Conservation (phyloP, 176 grass and related monocot species). For the Calamus simplicifolius region DNA sequence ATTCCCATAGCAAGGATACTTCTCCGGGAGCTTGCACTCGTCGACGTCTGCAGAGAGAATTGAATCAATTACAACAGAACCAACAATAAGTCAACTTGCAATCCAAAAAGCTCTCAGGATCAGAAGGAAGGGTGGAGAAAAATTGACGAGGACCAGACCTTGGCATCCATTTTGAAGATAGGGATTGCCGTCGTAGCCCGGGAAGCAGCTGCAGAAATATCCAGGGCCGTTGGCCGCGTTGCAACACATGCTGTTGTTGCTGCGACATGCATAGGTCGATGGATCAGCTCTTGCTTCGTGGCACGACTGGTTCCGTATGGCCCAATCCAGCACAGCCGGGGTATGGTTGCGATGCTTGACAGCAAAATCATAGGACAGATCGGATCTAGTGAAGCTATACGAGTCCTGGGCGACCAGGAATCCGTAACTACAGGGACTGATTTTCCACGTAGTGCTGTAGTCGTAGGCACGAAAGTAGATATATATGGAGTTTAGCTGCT, state of each 20-base stretch:
- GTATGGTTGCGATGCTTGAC: not conserved
- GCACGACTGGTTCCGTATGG: constrained; percentile 27
- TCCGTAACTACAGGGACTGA: constrained; percentile 27
- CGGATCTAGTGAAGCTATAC: constrained; percentile 31
- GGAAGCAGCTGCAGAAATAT: constrained; percentile 41
- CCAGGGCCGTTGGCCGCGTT: constrained; percentile 20
- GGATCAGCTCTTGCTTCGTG: constrained; percentile 7
- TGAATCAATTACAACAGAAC: not conserved
- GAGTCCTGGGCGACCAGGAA: constrained; percentile 24
- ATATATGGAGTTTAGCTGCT: not conserved
- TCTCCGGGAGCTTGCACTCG: constrained; percentile 11
- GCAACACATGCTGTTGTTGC: constrained; percentile 3
- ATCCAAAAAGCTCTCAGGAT: too few relatives aligned
- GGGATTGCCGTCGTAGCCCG: constrained; percentile 47
- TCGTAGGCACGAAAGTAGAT: not conserved
- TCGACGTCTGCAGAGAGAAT: constrained; percentile 37
- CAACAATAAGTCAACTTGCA: too few relatives aligned
- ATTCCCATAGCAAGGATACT: not conserved
- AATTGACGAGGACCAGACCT: constrained; percentile 12
- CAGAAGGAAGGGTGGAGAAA: not conserved
- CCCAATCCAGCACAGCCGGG: constrained; percentile 48
- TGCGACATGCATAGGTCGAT: constrained; percentile 37
- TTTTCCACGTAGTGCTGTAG: not conserved
- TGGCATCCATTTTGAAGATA: constrained; percentile 47
- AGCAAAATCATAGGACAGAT: constrained; percentile 21